A percentile compares a stretch with the other conserved stretches of the same genome.
Evolutionary conservation across 768 basidiomycete species (phyloP).

Genomic region (Coprinopsis marcescibilis): DNA sequence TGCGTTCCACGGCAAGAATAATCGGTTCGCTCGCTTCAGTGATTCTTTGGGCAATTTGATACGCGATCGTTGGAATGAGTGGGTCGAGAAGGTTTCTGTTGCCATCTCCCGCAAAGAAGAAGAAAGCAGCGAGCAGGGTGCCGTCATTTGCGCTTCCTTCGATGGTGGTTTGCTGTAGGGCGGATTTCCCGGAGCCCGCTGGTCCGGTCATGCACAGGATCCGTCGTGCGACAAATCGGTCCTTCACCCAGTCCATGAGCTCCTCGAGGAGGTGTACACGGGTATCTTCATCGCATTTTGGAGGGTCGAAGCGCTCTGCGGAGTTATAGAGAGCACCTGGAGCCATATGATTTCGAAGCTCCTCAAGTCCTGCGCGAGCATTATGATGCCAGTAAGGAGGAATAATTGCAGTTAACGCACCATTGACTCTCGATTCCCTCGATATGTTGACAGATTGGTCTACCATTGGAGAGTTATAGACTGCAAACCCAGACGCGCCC

Average conservation of each 20-base stretch:
- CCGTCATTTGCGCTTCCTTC: not conserved
- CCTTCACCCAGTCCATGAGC: not conserved
- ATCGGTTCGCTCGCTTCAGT: not conserved
- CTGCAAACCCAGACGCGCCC: no score
- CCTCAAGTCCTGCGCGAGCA: no score
- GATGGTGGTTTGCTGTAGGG: not conserved
- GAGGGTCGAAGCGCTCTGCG: not conserved
- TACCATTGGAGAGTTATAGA: no score
- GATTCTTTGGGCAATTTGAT: constrained; percentile 5
- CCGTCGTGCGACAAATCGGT: not conserved
- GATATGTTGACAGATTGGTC: no score
- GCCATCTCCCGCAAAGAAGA: not conserved
- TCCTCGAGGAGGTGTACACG: not conserved
- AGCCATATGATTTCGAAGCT: not conserved
- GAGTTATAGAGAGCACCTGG: not conserved
- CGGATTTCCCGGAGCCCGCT: not conserved
- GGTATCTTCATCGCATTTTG: constrained; percentile 1
- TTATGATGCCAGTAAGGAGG: no score
- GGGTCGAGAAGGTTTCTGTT: not conserved
- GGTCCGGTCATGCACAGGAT: not conserved
- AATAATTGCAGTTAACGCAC: no score
- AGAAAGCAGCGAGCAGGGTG: not conserved
- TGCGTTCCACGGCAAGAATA: not conserved
- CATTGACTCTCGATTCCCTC: no score
- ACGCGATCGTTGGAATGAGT: constrained; percentile 6